Evolutionary conservation across 2,329 filamentous ascomycete species (phyloP), one percentile per base, ranked within the genome.

Genomic region (Neofusicoccum kwambonambiense): DNA sequence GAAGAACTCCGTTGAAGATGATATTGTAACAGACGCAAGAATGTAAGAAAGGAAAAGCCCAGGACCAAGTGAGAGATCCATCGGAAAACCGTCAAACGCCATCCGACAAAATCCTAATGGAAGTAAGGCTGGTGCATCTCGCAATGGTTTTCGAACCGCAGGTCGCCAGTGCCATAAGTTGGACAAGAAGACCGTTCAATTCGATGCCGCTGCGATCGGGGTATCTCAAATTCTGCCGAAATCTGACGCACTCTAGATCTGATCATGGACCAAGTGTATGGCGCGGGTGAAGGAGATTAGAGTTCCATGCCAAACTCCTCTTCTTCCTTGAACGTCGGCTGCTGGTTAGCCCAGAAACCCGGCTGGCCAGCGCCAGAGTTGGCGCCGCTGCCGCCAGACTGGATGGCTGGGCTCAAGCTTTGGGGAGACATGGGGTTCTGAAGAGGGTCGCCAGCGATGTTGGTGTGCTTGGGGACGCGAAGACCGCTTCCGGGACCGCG

Each of bases 391-490:
- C 85, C 88, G 62, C 90, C 90, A 73, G 90, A 90, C 79, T 86
- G 72, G 72, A 80, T 82, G 45, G 78, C 82, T 51, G 82, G 84
- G 68, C 80, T 83, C 50, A 83, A 74, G 67, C 82, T 84, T 68
- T 89, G 81, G 74, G 90, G 79, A 78, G 84, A 79, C 78, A 87
- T 79, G 62, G 83, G 82, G 66, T 85, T 83, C 27, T 69, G 70
- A 57, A 94, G 73, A 8, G 90, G 82, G 52, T 97, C 92, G 49
- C 95, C 95, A 66, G 92, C 90, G 71, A 94, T 88, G 76, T 97
- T 95, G 52, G 95, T 99, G 77, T 95, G 93, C 69, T 93, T 91
- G 17, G 95, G 95, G 8, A 99, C 95, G 34, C 94, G 88, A 37
- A 98, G 86, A 13, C 94, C 93, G 62, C 89, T 92, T 41, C 94